Evolutionary conservation across 2,329 filamentous ascomycete genomes (phyloP).

Genomic region (Hypoxylon sp.): DNA sequence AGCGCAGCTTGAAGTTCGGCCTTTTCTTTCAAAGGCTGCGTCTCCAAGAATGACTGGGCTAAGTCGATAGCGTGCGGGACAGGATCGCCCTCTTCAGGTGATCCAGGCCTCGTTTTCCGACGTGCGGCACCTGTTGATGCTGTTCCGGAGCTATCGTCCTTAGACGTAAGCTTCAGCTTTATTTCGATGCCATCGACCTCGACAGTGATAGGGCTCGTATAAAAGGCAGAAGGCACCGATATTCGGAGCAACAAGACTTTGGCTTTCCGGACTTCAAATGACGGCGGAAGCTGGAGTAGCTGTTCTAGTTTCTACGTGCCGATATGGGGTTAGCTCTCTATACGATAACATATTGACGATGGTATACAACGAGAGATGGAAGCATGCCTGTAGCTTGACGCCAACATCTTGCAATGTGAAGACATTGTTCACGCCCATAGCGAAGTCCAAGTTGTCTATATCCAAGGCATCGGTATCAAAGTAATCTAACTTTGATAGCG

Average conservation of each 20-base stretch:
- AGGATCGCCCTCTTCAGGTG: conserved; percentile 53
- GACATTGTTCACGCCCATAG: conserved; percentile 83
- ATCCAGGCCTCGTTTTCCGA: conserved; percentile 51
- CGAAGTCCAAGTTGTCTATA: conserved; percentile 87
- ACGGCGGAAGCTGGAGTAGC: conserved; percentile 80
- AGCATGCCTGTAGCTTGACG: conserved; percentile 79
- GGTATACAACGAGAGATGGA: neutral
- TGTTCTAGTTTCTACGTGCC: conserved; percentile 79
- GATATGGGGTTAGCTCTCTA: conserved; percentile 46
- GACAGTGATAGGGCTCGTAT: conserved; percentile 84
- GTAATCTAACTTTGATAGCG: conserved; percentile 84
- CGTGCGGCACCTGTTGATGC: conserved; percentile 46
- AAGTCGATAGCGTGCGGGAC: conserved; percentile 81
- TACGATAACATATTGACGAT: conserved; percentile 22
- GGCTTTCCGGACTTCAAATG: conserved; percentile 80
- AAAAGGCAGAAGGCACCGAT: conserved; percentile 89
- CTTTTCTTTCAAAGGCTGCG: conserved; percentile 76
- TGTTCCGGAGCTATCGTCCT: conserved; percentile 55
- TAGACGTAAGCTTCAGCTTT: conserved; percentile 69
- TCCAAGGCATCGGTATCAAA: conserved; percentile 91
- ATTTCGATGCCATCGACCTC: conserved; percentile 87
- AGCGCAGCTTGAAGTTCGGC: conserved; percentile 78
- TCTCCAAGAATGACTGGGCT: conserved; percentile 83
- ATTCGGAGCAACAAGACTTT: conserved; percentile 82
- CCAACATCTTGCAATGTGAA: conserved; percentile 91